A percentile compares a stretch with the other conserved stretches of the same genome.
Evolutionary conservation across 2,329 filamentous ascomycete genomes (phyloP).

Genomic region (Teratosphaeria epicoccoides): DNA sequence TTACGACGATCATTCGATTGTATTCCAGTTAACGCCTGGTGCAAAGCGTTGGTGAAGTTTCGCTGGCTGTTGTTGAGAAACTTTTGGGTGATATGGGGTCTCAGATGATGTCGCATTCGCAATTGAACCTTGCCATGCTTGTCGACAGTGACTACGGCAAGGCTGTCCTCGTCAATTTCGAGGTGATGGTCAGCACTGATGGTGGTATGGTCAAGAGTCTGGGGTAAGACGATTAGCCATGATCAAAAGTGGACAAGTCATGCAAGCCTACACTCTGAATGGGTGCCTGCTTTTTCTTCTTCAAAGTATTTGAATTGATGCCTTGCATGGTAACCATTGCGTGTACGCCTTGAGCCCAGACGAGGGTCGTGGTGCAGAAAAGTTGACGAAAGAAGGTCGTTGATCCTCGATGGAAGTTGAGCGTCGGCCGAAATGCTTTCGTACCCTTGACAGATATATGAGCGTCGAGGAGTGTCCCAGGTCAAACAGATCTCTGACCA

Average conservation of each 20-base stretch:
- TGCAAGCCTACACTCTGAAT: not conserved
- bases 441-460: not conserved
- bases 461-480: not conserved
- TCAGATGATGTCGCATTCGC: not conserved
- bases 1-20: not conserved
- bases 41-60: not conserved
- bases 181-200: not conserved
- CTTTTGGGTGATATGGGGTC: not conserved
- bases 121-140: constrained; percentile 1
- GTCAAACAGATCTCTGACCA: not conserved
- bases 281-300: not conserved
- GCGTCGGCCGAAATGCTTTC: not conserved
- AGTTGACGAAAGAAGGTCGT: not conserved
- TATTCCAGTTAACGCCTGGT: not conserved
- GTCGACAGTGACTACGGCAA: not conserved
- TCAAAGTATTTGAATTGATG: not conserved
- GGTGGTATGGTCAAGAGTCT: not conserved
- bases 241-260: not conserved
- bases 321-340: not conserved
- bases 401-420: not conserved
- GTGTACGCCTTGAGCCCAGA: not conserved
- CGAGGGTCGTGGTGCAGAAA: not conserved
- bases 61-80: constrained; percentile 1
- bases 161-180: not conserved
- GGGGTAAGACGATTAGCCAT: not conserved